These are phyloP conservation scores for Verticillium nubilum DNA, from an alignment of 2,329 filamentous ascomycete genomes.

Conservation along the genomic window DNA sequence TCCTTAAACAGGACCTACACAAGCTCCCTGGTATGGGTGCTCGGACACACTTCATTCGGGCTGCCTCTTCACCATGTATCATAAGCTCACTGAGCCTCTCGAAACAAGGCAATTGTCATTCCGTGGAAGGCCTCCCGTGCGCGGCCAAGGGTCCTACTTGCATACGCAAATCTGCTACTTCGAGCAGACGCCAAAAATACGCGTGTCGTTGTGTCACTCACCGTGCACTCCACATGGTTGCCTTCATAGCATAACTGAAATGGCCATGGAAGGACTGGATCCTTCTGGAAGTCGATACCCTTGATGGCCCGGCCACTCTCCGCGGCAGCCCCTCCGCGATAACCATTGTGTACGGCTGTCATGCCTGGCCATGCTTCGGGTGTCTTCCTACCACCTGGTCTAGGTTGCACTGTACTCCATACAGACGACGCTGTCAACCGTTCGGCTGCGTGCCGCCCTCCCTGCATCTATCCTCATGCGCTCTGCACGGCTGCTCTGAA, in stretches of 20 bases:
- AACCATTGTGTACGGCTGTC: no score
- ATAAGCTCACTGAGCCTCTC: not conserved
- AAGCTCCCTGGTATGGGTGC: not conserved
- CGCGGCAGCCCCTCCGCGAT: no score
- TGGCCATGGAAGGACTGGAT: not conserved
- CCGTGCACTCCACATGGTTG: not conserved
- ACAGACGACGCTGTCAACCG: not conserved
- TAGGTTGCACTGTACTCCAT: not conserved
- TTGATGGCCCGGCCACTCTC: no score
- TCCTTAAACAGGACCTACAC: not conserved
- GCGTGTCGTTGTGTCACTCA: not conserved
- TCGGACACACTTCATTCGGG: not conserved
- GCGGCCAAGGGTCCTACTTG: not conserved
- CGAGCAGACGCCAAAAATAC: not conserved
- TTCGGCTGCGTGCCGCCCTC: not conserved
- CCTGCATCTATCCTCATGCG: not conserved
- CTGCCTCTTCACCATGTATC: not conserved
- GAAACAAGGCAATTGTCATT: not conserved
- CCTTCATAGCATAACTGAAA: not conserved
- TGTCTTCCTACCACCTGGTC: not conserved
- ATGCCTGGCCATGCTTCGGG: not conserved
- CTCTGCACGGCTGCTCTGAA: not conserved
- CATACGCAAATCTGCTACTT: not conserved
- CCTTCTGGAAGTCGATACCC: not conserved
- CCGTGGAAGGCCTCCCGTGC: no score